Evolutionary conservation across 306 rosid genomes (phyloP), one percentile per base, ranked within the genome.

Genomic region (Rosa rugosa): DNA sequence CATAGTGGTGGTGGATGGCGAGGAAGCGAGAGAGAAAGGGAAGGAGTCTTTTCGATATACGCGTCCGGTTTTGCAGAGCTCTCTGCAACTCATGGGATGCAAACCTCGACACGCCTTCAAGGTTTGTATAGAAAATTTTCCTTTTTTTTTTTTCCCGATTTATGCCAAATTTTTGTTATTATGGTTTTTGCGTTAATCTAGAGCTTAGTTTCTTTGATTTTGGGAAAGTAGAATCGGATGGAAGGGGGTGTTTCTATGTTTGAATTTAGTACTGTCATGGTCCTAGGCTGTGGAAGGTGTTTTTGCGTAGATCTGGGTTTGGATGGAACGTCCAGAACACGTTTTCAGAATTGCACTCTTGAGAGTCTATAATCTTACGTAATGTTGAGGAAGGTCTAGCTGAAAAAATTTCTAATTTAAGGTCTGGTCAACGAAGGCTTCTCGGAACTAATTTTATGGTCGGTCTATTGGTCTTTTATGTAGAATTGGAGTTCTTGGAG

Each of bases 61-160:
- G 76, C 95, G 97, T 31, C 72, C 96, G 4, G 90, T 91, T 80
- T 84, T 94, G 23, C 99, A 91, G 83, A 94, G 91, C 50, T 91
- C 94, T 42, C 86, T 94, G 18, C 99, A 94, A 75, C 95, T 92
- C 20, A 94, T 94, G 89, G 99, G 99, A 69, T 94, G 99, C 82
- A 94, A 94, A 75, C 90, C 97, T 3, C 87, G 99, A 11, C 99
- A 94, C 73, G 97, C 99, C 62, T 92, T 94, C 64, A 94, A 94
- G 99, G 99, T 90, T 41, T 36, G 1, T 44, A 16, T n/a, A 41
- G 2, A 9, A 75, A 5, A 38, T 75, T 31, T 75, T 11, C 34
- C 20, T 34, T 80, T 76, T 31, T 31, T 31, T 31, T 31, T 31
- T 31, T 31, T 31, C 54, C 34, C 40, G 11, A 79, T 60, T 10